phyloP scores from a whole-genome alignment of 2,329 filamentous ascomycete genomes.

The Orbilia oligospora region DNA sequence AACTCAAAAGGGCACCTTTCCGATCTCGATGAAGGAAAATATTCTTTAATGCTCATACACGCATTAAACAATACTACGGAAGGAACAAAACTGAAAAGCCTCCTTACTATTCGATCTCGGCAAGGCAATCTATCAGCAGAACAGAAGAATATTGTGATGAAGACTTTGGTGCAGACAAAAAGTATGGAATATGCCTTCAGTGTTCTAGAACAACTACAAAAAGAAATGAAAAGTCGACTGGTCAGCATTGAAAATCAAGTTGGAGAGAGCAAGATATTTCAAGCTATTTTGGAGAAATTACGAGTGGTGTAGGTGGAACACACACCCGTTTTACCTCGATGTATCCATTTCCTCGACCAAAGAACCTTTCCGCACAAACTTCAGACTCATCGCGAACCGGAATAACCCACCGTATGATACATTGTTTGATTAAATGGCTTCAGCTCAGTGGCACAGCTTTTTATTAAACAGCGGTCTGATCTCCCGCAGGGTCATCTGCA shows the following conservation, averaged over 20 bases:
- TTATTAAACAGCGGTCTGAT: neutral
- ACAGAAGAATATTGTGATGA: neutral
- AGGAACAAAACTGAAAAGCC: slow-evolving; percentile 2
- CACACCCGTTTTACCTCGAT: no score
- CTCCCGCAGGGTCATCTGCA: neutral
- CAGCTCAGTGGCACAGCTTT: neutral
- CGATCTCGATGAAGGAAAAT: slow-evolving; percentile 30
- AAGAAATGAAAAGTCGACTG: neutral
- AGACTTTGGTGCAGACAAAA: neutral
- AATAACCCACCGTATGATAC: neutral
- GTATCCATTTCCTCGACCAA: no score
- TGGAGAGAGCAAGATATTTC: neutral
- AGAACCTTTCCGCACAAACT: neutral
- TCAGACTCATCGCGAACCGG: neutral
- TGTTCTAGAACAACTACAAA: neutral
- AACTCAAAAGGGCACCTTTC: slow-evolving; percentile 15
- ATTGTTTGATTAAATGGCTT: neutral
- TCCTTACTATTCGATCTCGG: neutral
- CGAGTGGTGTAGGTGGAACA: neutral
- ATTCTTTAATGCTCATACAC: slow-evolving; percentile 10
- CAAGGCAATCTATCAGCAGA: neutral
- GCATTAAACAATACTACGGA: slow-evolving; percentile 2
- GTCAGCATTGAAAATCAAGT: neutral
- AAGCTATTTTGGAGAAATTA: neutral
- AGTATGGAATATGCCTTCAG: slow-evolving; percentile 3